These are phyloP conservation scores for Russula griseocarnosa DNA, from an alignment of 768 basidiomycete species.

Conservation along the genomic window DNA sequence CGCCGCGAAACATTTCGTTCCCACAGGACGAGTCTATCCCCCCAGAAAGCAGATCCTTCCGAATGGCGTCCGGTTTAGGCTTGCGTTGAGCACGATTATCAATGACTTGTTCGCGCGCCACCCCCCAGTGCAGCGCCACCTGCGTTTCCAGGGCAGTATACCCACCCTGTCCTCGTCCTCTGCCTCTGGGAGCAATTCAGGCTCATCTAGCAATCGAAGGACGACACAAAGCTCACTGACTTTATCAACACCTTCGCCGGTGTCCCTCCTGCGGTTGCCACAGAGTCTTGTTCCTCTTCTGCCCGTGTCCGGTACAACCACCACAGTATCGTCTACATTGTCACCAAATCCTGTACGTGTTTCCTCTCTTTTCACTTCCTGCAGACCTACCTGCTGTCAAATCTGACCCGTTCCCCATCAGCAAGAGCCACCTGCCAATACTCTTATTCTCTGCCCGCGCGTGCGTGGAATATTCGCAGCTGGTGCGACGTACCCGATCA, in stretches of 20 bases:
- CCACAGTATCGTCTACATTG: background rate
- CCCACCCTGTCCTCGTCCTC: constrained; percentile 21
- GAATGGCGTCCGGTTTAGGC: constrained; percentile 74
- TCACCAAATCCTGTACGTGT: constrained; percentile 33
- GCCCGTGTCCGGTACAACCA: constrained; percentile 29
- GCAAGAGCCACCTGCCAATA: constrained; percentile 23
- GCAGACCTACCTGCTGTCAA: constrained; percentile 15
- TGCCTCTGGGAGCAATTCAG: constrained; percentile 31
- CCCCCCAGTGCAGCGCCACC: constrained; percentile 40
- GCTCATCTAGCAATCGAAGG: constrained; percentile 6
- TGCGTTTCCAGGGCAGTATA: constrained; percentile 23
- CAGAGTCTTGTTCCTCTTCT: constrained; percentile 30
- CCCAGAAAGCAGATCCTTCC: constrained; percentile 63
- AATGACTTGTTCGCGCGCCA: constrained; percentile 80
- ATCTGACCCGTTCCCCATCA: constrained; percentile 1
- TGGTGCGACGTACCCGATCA: constrained; percentile 57
- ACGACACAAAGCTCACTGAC: constrained; percentile 32
- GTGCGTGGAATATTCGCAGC: constrained; percentile 51
- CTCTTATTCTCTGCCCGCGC: constrained; percentile 36
- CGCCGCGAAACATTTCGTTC: constrained; percentile 57
- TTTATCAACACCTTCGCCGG: constrained; percentile 10
- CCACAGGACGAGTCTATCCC: constrained; percentile 52
- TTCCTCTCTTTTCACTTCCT: constrained; percentile 24
- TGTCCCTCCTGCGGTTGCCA: constrained; percentile 4
- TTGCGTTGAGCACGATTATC: constrained; percentile 71